Percentiles rank a stretch among this genome's conserved stretches.
Evolutionary conservation across 306 rosid species (phyloP).

Genomic region (Vachellia collinsii): DNA sequence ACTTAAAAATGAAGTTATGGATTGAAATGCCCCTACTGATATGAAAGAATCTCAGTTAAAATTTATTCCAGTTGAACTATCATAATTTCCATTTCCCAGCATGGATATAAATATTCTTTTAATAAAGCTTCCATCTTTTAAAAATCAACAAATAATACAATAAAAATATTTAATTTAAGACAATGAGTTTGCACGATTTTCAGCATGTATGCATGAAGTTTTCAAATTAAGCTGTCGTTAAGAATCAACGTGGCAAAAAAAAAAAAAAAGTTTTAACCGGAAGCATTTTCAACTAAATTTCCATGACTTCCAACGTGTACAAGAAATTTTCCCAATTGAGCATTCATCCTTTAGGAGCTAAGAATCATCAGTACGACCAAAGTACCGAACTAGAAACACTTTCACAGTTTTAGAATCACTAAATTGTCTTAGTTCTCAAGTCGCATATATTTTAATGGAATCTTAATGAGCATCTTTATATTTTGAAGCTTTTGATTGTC

Average conservation of each 20-base stretch:
- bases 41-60: neutral
- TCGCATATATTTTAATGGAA: neutral
- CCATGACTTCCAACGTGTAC: neutral
- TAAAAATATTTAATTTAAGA: neutral
- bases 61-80: no score
- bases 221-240: neutral
- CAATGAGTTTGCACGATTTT: neutral
- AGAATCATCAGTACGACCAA: neutral
- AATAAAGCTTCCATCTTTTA: neutral
- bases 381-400: neutral
- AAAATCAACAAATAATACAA: neutral
- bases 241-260: neutral
- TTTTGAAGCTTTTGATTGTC: neutral
- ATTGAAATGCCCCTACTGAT: neutral
- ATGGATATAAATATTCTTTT: neutral
- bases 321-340: no score
- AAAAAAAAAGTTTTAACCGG: no score
- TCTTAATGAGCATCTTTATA: no score
- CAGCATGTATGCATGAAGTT: neutral
- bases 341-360: neutral
- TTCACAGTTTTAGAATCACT: neutral
- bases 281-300: neutral
- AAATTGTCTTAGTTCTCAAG: neutral
- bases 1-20: neutral
- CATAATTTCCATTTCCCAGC: neutral